Base-by-base conservation (phyloP, 306 rosid genomes). In the Canavalia gladiata region DNA sequence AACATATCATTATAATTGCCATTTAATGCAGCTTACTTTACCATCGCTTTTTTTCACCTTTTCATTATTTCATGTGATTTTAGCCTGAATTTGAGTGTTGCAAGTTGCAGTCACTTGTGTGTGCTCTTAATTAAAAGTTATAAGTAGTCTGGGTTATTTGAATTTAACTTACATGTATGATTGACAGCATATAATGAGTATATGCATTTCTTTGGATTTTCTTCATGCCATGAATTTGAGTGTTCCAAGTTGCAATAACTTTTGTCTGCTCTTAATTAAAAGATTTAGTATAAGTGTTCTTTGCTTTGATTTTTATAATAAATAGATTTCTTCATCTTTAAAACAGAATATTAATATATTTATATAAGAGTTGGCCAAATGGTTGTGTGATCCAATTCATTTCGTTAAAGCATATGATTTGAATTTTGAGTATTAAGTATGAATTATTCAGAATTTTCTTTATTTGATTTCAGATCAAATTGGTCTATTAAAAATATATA, bases 1-100 rank as follows among this genome's bases (percentile, higher is more conserved):
- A 4, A 45, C 68, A 58, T 76, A 67, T 69, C 77, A 28, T 37
- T 34, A 56, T 56, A 75, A 1, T 46, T 42, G 50, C 30, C 54
- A 30, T 67, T 35, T 57, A 28, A 69, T 68, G 86, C 37, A 50
- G 47, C 75, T 67, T 35, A 63, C 63, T 43, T 72, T 68, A 56
- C 9, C 35, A 18, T 67, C 60, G 28, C 64, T 47, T 62, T 35
- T 64, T 75, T 59, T 51, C 41, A 3, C 39, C 58, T 51, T 13
- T 73, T 8, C 43, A 70, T 33, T 5, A 6, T 50, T 60, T 47
- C 69, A 34, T 52, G 56, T 54, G 31, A 77, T 71, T 72, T 62
- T 35, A 25, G 37, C 71, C 65, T 57, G 68, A 41, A 46, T 37
- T 67, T 74, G 46, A 34, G 31, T 31, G 59, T 51, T 74, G 81